Evolutionary conservation across 169 alveolate genomes (phyloP).

Genomic region (Eimeria necatrix): DNA sequence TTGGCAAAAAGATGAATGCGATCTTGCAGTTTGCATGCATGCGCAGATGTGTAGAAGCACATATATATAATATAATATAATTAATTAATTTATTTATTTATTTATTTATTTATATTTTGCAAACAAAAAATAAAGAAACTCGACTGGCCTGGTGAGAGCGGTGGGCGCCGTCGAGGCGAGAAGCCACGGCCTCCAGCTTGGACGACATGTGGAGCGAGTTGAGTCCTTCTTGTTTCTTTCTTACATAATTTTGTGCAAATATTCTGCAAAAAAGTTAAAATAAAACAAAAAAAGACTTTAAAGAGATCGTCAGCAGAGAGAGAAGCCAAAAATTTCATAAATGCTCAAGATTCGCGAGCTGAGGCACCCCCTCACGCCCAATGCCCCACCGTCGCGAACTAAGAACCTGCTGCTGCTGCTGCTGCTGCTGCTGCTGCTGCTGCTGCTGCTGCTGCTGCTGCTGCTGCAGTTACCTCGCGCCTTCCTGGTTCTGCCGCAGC

Average conservation of each 20-base stretch:
- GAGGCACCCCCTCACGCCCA: too few relatives aligned
- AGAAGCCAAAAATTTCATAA: too few relatives aligned
- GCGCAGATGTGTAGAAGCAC: background rate
- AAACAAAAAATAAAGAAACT: background rate
- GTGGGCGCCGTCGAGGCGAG: conserved; percentile 88
- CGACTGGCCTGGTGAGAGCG: conserved; percentile 83
- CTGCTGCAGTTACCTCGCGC: conserved; percentile 82
- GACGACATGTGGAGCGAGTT: conserved; percentile 86
- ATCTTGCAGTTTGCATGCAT: background rate
- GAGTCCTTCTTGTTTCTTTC: conserved; percentile 88
- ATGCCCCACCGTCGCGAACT: too few relatives aligned
- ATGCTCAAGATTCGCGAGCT: too few relatives aligned
- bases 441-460: too few relatives aligned
- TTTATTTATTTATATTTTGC: too few relatives aligned
- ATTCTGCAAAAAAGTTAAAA: conserved; percentile 35
- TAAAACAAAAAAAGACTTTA: background rate
- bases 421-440: too few relatives aligned
- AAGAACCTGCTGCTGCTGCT: too few relatives aligned
- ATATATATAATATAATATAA: background rate
- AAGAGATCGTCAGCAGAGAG: background rate
- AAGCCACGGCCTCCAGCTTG: conserved; percentile 88
- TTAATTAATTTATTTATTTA: background rate
- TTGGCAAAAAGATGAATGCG: background rate
- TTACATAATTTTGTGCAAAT: conserved; percentile 89
- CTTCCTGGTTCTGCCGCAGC: conserved; percentile 85